Evolutionary conservation across 192 early-diverging fungal species (phyloP), one percentile per base, ranked within the genome.

Genomic region (Linnemannia schmuckeri): DNA sequence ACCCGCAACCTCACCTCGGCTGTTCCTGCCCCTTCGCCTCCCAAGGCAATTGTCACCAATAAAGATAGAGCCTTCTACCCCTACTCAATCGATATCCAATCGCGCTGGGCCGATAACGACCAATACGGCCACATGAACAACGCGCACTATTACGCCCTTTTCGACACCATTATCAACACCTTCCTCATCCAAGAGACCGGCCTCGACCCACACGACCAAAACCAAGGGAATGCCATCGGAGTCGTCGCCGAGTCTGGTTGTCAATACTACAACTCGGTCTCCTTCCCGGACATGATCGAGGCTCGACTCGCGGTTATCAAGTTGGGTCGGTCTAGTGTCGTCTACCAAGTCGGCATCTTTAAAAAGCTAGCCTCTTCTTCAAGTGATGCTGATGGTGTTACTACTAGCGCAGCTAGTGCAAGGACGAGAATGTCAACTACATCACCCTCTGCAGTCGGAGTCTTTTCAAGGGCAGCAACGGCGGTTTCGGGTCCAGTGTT

Each of bases 61-160:
- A 82, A 75, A 61, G 87, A 88, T 41, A 77, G 81, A 4, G 87
- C 87, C 24, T 88, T 82, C 27, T 88, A 88, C 49, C 69, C 77
- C n/a, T 88, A 88, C 49, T 55, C 76, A 18, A 55, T 88, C 30
- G 82, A 85, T 12, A 88, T 84, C 24, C 88, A 86, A 38, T 78
- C 85, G 1, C 85, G 91, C 55, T 93, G 93, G 93, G 87, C 88
- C 40, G 93, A 93, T 68, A 93, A 93, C 52, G 93, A 93, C 72
- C 90, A 91, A 40, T 93, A 93, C 75, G 90, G 91, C 22, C 93
- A 93, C 79, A 79, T 93, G 52, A 93, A 93, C 82, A 93, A 93
- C 63, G 89, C 90, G 10, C 88, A 90, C 41, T 93, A 92, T 41
- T 93, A 93, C 75, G 75, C 83, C 44, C 90, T 90, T 55, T 91